Evolutionary conservation across 2,329 filamentous ascomycete species (phyloP).

Genomic region (Phoma sp.): DNA sequence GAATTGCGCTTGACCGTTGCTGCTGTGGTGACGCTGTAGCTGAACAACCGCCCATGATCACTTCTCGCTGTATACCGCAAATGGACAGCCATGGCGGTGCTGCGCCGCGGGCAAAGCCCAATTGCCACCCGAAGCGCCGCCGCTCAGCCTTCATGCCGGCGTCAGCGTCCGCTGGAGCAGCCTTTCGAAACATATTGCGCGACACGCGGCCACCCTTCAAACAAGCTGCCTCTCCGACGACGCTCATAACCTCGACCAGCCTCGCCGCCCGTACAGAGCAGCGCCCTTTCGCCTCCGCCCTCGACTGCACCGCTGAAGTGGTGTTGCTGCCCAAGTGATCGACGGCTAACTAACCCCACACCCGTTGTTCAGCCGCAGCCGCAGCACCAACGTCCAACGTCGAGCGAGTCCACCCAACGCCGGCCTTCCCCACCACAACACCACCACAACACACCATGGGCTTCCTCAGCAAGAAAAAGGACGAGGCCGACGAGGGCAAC

Average conservation of each 20-base stretch:
- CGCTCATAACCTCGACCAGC: not conserved
- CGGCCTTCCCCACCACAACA: not conserved
- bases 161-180: conserved; percentile 31
- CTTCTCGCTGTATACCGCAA: not conserved
- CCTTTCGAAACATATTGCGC: conserved; percentile 34
- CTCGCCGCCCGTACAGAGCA: not conserved
- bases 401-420: not conserved
- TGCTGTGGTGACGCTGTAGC: no score
- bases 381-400: no score
- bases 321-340: conserved; percentile 19
- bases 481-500: conserved; percentile 61
- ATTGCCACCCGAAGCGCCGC: conserved; percentile 9
- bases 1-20: not conserved
- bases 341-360: conserved; percentile 18
- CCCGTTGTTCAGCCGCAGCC: conserved; percentile 21
- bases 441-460: conserved; percentile 46
- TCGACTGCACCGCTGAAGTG: not conserved
- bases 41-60: no score
- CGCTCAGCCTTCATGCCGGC: conserved; percentile 26
- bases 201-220: conserved; percentile 27
- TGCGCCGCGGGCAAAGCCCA: conserved; percentile 2
- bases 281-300: not conserved
- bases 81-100: not conserved
- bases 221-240: conserved; percentile 21
- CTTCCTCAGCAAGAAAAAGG: conserved; percentile 63